Base-by-base conservation (phyloP, 805 yeast species). In the Wickerhamiella dianesei region DNA sequence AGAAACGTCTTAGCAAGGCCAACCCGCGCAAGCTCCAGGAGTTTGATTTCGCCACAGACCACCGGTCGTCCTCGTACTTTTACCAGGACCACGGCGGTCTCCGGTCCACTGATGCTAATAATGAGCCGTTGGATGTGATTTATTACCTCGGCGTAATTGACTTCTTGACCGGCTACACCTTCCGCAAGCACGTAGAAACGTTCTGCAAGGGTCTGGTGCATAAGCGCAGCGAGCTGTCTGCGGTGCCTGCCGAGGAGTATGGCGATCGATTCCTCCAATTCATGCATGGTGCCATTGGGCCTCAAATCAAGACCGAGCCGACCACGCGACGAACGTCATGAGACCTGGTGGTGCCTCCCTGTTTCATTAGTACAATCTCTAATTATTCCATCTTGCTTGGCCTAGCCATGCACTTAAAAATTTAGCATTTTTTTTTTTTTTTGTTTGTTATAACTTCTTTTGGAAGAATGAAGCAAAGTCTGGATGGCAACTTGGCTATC, bases 81-180 rank as follows among this genome's bases (percentile, higher is more conserved):
- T 83, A 85, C 64, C 72, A 77, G 12, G 84, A 79, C 56, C 87
- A 82, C 61, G 95, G 95, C 16, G 97, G 96, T 2, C 76, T 82
- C 37, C 69, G 80, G 43, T 80, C 89, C 3, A 78, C 94, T 1
- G 75, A 80, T 57, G 78, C 69, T 46, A 56, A 72, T 29, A 71
- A 81, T 58, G 71, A 75, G 42, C 83, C 85, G 20, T 58, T 75
- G 35, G 70, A 76, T 25, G 75, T 80, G 46, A 75, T 89, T 5
- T 92, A 92, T 64, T 92, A 88, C 58, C 67, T 92, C 56, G 98
- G 98, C 6, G 80, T 92, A 36, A 92, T 92, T 53, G 98, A 92
- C 60, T 89, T 95, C 64, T 69, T 92, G 54, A 92, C 98, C 0
- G 76, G 59, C 6, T 64, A 65, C 47, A 59, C 58, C 14, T 63